phyloP scores from a whole-genome alignment of 169 alveolate genomes.

The Neospora caninum region DNA sequence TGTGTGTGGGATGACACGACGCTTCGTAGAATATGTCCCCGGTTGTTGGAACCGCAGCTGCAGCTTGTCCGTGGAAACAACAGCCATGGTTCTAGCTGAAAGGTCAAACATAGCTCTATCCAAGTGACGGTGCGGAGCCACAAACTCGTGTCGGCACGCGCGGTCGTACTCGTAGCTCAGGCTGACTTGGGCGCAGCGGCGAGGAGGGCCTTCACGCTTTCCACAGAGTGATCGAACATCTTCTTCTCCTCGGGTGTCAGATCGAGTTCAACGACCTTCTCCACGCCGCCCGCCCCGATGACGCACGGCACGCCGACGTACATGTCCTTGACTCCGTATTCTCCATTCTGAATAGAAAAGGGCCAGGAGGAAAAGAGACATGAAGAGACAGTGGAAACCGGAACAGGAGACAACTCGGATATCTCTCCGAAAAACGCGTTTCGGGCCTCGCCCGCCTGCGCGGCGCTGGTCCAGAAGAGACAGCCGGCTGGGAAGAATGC shows the following conservation, averaged over 20 bases:
- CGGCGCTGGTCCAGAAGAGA: too few species aligned
- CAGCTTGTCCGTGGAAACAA: too few species aligned
- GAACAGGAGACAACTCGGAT: not conserved
- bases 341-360: slow-evolving; percentile 64
- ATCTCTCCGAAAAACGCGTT: not conserved
- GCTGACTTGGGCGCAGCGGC: slow-evolving; percentile 49
- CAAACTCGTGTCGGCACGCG: too few species aligned
- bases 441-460: too few species aligned
- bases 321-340: slow-evolving; percentile 79
- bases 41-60: too few species aligned
- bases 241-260: slow-evolving; percentile 65
- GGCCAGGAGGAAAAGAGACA: not conserved
- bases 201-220: slow-evolving; percentile 47
- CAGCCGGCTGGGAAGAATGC: too few species aligned
- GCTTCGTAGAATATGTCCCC: too few species aligned
- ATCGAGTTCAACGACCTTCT: slow-evolving; percentile 75
- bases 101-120: too few species aligned
- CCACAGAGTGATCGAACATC: slow-evolving; percentile 62
- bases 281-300: slow-evolving; percentile 81
- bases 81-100: too few species aligned
- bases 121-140: too few species aligned
- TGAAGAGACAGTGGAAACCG: too few species aligned
- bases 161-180: not conserved
- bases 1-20: too few species aligned
- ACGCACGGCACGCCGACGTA: slow-evolving; percentile 84